A percentile compares a stretch with the other conserved stretches of the same genome.
Evolutionary conservation across 768 basidiomycete species (phyloP).

Genomic region (Lactarius hatsudake): DNA sequence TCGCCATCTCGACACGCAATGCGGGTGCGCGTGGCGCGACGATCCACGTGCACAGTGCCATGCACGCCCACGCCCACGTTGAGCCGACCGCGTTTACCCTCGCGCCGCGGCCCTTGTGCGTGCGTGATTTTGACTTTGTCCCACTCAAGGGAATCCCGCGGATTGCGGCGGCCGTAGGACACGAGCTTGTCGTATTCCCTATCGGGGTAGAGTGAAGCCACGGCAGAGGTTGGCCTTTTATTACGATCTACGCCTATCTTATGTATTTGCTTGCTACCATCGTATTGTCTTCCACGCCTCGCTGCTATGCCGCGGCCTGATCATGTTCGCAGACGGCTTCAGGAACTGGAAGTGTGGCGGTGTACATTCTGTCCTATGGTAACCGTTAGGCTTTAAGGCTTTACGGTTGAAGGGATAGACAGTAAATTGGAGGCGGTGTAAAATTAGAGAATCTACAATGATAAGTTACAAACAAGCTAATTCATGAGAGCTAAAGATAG

Average conservation of each 20-base stretch:
- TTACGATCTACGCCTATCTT: conserved; percentile 4
- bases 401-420: background rate
- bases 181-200: conserved; percentile 55
- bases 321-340: background rate
- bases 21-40: conserved; percentile 42
- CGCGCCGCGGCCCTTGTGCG: conserved; percentile 57
- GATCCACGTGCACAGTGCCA: conserved; percentile 64
- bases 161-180: conserved; percentile 65
- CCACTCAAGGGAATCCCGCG: conserved; percentile 56
- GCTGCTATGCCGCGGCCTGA: background rate
- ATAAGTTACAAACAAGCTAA: conserved; percentile 22
- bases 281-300: background rate
- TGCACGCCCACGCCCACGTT: conserved; percentile 52
- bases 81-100: conserved; percentile 60
- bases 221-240: background rate
- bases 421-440: conserved; percentile 8
- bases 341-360: background rate
- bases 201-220: conserved; percentile 57
- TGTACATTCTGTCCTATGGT: background rate
- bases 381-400: background rate
- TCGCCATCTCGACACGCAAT: conserved; percentile 65
- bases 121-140: conserved; percentile 79
- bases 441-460: conserved; percentile 17
- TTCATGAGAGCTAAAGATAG: conserved; percentile 2
- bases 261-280: conserved; percentile 1